Conservation (phyloP, 139 green algal genomes). For the Chlamydomonas sphaeroides region DNA sequence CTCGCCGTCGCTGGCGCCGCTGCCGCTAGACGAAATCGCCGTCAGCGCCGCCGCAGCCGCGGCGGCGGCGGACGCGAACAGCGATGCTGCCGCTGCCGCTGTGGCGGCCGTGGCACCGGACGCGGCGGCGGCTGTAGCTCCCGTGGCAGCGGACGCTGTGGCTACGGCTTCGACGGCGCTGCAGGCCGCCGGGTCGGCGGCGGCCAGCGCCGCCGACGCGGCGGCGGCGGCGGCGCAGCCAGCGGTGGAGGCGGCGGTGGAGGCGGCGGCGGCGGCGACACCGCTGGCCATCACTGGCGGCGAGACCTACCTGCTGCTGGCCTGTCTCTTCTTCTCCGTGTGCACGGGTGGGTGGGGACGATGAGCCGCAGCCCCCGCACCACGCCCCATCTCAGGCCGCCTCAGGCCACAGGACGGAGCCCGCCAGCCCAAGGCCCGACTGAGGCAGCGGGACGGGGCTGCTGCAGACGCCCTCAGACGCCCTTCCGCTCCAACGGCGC, state of each 20-base stretch:
- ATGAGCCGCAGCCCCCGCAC: too few species aligned
- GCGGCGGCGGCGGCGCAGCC: neutral
- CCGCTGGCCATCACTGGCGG: constrained; percentile 18
- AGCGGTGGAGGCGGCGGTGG: neutral
- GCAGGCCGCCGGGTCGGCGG: neutral
- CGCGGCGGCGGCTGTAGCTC: neutral
- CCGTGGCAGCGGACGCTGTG: neutral
- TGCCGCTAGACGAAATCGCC: neutral
- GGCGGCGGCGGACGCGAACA: neutral
- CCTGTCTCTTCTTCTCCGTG: constrained; percentile 44
- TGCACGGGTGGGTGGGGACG: constrained; percentile 36
- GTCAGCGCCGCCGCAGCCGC: neutral
- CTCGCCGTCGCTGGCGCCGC: neutral
- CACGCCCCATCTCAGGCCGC: too few species aligned
- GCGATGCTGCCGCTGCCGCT: neutral
- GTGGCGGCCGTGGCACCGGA: neutral
- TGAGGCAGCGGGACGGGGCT: too few species aligned
- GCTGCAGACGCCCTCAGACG: too few species aligned
- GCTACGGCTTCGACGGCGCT: neutral
- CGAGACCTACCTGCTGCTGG: constrained; percentile 48
- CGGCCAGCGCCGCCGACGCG: neutral
- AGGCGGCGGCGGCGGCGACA: neutral
- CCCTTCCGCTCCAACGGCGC: too few species aligned
- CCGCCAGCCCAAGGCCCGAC: too few species aligned
- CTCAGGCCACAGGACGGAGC: too few species aligned